Evolutionary conservation across 768 basidiomycete genomes (phyloP).

Genomic region (Boletus barrowsii): DNA sequence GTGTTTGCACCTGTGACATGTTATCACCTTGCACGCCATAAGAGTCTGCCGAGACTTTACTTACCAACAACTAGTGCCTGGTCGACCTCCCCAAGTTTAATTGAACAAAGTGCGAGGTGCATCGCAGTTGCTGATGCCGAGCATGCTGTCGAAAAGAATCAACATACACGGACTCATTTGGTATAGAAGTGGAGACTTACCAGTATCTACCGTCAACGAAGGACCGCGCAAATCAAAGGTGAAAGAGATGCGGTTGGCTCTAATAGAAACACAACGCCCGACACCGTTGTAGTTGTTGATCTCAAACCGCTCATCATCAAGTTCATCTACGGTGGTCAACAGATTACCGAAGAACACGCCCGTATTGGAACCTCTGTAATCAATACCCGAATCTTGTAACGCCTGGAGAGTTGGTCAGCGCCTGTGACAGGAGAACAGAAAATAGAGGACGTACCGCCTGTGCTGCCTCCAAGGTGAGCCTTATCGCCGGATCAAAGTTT

Average conservation of each 20-base stretch:
- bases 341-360: constrained; percentile 40
- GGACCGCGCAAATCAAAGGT: constrained; percentile 41
- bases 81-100: constrained; percentile 44
- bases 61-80: constrained; percentile 41
- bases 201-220: constrained; percentile 44
- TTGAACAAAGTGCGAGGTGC: constrained; percentile 46
- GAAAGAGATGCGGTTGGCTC: constrained; percentile 34
- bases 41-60: neutral
- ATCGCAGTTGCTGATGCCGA: constrained; percentile 46
- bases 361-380: constrained; percentile 41
- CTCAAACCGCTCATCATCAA: constrained; percentile 28
- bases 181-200: constrained; percentile 1
- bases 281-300: constrained; percentile 28
- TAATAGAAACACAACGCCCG: constrained; percentile 30
- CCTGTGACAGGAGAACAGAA: neutral
- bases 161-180: neutral
- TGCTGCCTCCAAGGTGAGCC: constrained; percentile 30
- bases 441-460: constrained; percentile 19
- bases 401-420: constrained; percentile 14
- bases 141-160: constrained; percentile 28
- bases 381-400: constrained; percentile 46
- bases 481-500: constrained; percentile 31
- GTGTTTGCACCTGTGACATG: constrained; percentile 24
- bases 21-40: neutral
- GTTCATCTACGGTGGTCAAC: constrained; percentile 26